phyloP scores from a whole-genome alignment of 345 rosid species.

The Excoecaria cochinchinensis region DNA sequence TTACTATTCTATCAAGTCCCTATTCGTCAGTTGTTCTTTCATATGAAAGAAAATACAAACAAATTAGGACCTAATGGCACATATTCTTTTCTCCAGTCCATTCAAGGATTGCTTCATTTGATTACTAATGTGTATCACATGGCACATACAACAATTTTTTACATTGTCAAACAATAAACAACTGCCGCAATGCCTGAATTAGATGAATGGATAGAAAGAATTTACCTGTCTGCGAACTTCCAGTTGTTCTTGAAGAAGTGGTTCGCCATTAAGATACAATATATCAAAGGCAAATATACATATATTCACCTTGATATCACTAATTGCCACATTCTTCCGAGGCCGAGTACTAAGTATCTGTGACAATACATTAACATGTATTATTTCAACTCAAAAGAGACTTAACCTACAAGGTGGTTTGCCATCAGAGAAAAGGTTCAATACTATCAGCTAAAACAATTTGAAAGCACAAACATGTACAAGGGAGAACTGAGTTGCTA shows the following conservation, averaged over 20 bases:
- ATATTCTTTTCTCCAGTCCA: neutral
- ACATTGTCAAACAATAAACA: neutral
- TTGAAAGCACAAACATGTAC: neutral
- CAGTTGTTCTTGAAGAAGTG: slow-evolving; percentile 76
- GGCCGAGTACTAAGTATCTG: slow-evolving; percentile 84
- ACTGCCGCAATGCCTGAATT: neutral
- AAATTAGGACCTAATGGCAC: neutral
- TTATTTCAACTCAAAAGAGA: slow-evolving; percentile 20
- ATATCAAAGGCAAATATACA: slow-evolving; percentile 93
- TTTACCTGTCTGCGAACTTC: slow-evolving; percentile 77
- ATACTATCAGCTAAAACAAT: neutral
- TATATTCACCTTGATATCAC: slow-evolving; percentile 88
- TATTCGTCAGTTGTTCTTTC: neutral
- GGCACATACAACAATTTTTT: neutral
- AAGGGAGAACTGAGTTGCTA: neutral
- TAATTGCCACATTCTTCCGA: slow-evolving; percentile 74
- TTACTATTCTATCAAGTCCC: neutral
- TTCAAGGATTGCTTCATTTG: no score
- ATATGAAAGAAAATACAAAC: neutral
- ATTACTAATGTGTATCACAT: neutral
- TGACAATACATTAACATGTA: neutral
- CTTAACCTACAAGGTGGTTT: slow-evolving; percentile 3
- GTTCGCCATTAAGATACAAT: slow-evolving; percentile 70
- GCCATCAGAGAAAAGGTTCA: neutral
- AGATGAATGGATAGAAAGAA: slow-evolving; percentile 3